Evolutionary conservation across 768 basidiomycete species (phyloP).

Genomic region (Termitomyces heimii): DNA sequence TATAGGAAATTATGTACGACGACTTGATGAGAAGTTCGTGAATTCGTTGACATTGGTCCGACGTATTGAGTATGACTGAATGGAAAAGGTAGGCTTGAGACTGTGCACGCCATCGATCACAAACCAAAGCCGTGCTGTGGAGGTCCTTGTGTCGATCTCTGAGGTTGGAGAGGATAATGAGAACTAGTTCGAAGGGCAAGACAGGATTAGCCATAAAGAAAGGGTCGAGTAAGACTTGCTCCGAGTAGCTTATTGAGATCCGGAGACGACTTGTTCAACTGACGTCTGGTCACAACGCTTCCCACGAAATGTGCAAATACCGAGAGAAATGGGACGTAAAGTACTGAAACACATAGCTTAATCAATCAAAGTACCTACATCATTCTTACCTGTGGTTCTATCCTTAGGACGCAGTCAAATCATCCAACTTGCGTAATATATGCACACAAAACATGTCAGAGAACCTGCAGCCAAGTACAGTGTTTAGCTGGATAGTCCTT

Average conservation of each 20-base stretch:
- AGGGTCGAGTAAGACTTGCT: not conserved
- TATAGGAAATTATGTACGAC: not conserved
- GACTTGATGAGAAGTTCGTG: not conserved
- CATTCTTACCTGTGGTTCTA: not conserved
- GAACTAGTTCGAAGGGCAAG: conserved; percentile 4
- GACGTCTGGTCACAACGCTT: not conserved
- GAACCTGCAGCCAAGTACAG: conserved; percentile 1
- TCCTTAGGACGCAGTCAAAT: not conserved
- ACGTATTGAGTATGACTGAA: not conserved
- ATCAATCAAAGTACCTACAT: not conserved
- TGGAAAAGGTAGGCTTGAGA: conserved; percentile 6
- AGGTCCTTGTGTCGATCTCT: not conserved
- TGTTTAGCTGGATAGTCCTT: not conserved
- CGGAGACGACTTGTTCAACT: not conserved
- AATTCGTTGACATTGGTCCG: conserved; percentile 5
- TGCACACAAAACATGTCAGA: not conserved
- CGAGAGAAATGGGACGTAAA: not conserved
- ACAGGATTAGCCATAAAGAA: not conserved
- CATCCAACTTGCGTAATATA: not conserved
- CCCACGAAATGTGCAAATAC: not conserved
- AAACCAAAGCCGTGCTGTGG: conserved; percentile 6
- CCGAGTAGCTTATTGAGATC: not conserved
- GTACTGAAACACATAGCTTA: not conserved
- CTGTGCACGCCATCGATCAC: conserved; percentile 3
- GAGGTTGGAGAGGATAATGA: conserved; percentile 3